Evolutionary conservation across 768 basidiomycete genomes (phyloP).

Genomic region (Candolleomyces aberdarensis): DNA sequence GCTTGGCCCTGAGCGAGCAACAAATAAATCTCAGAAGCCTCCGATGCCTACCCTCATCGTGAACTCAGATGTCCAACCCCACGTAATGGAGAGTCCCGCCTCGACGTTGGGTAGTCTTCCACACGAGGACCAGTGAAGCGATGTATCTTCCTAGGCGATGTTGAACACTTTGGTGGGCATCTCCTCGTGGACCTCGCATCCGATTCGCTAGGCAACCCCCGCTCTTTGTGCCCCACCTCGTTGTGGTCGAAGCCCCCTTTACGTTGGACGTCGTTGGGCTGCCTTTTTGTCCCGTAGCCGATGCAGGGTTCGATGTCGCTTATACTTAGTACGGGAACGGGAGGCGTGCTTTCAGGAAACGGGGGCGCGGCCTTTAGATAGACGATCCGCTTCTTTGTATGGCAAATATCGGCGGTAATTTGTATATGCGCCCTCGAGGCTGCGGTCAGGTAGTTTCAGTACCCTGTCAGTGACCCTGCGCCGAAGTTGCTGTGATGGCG

Average conservation of each 20-base stretch:
- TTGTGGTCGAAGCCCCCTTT: not conserved
- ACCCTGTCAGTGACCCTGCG: no score
- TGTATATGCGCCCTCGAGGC: no score
- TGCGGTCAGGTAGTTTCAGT: no score
- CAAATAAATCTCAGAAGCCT: not conserved
- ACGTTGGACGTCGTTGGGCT: not conserved
- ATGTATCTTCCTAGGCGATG: no score
- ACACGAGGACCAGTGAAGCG: constrained; percentile 13
- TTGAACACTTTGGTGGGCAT: no score
- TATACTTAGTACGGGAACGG: not conserved
- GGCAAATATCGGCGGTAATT: no score
- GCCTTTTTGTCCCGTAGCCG: not conserved
- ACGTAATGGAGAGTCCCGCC: constrained; percentile 38
- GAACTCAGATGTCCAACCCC: constrained; percentile 25
- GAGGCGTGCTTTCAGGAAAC: no score
- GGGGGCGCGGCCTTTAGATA: no score
- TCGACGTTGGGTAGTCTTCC: constrained; percentile 26
- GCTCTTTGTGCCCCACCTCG: not conserved
- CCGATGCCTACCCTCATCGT: constrained; percentile 25
- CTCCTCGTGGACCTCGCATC: no score
- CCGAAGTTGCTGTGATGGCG: not conserved
- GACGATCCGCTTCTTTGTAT: no score
- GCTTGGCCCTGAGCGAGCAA: not conserved
- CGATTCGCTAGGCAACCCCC: not conserved
- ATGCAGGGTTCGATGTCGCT: not conserved